Base-by-base conservation (phyloP, 495 filamentous ascomycete genomes). In the Neurospora sp. region DNA sequence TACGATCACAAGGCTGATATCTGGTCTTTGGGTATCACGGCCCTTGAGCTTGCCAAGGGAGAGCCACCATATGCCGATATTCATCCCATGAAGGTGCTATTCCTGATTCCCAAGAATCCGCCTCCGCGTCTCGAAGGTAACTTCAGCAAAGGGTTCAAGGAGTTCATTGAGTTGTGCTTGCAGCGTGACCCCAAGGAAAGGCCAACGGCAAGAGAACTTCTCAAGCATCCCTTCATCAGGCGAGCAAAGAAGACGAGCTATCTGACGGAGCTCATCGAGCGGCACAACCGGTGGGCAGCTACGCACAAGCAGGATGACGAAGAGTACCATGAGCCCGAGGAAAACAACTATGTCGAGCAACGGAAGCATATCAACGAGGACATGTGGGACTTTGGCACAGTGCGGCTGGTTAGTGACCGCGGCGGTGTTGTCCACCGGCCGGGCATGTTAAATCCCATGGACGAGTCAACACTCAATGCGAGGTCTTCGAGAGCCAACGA, bases 1-100 rank as follows among this genome's bases (percentile, higher is more conserved):
- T 99, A 99, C 81, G 95, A 98, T 77, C 94, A 97, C 83, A 99
- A 98, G 83, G 96, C 96, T 7, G 96, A 99, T 79, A 97, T 99
- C 72, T 99, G 96, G 96, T 98, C 96, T 35, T 83, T 99, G n/a
- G 96, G 96, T 12, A 98, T 99, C 77, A 98, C 96, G 0, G 95
- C 96, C 5, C 89, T 99, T 70, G 96, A 99, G 78, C 81, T 99
- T 73, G 94, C 94, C 59, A 90, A 90, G 74, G 96, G 96, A 71
- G 95, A 98, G 78, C 96, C 96, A 16, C 96, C 96, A 0, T 97
- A 98, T 79, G 91, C 94, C 45, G 93, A 97, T 76, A 98, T 98
- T 42, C 96, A 99, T 80, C 96, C 96, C 6, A 99, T 99, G 96
- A 99, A 99, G 79, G 96, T 98, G 14, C 81, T 99, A 37, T 98